phyloP scores from a whole-genome alignment of 495 filamentous ascomycete genomes.

The Talaromyces thailandensis region DNA sequence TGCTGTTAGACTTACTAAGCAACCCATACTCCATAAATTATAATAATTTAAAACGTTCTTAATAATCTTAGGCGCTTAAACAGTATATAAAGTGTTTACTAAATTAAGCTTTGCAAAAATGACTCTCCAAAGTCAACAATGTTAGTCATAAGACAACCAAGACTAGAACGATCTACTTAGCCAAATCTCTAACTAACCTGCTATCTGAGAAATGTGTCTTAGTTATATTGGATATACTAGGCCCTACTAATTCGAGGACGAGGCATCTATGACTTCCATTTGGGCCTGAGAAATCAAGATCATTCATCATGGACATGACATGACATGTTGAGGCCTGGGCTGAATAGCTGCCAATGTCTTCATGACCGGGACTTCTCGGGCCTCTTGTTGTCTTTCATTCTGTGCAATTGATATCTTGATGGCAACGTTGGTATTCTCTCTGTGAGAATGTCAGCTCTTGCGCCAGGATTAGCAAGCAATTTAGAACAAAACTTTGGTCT shows the following conservation, averaged over 20 bases:
- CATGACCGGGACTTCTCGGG: slow-evolving; percentile 18
- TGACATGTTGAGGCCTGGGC: slow-evolving; percentile 14
- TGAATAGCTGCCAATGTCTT: slow-evolving; percentile 15
- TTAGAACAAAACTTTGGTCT: slow-evolving; percentile 21
- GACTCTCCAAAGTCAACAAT: slow-evolving; percentile 38
- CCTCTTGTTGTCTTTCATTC: slow-evolving; percentile 9
- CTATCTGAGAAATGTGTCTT: slow-evolving; percentile 17
- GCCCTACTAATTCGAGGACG: slow-evolving; percentile 34
- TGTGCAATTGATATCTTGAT: slow-evolving; percentile 22
- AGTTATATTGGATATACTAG: slow-evolving; percentile 21
- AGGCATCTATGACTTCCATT: slow-evolving; percentile 37
- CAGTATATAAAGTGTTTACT: slow-evolving; percentile 26
- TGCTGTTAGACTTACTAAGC: slow-evolving; percentile 22
- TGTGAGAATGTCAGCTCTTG: slow-evolving; percentile 14
- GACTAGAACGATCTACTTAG: slow-evolving; percentile 26
- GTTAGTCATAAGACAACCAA: slow-evolving; percentile 17
- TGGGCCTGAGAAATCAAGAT: slow-evolving; percentile 27
- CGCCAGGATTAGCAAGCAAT: neutral
- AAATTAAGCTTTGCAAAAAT: slow-evolving; percentile 18
- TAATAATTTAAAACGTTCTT: slow-evolving; percentile 26
- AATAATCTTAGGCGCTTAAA: slow-evolving; percentile 35
- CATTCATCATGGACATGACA: slow-evolving; percentile 26
- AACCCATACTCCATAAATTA: slow-evolving; percentile 36
- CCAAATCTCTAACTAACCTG: slow-evolving; percentile 30
- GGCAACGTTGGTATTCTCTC: slow-evolving; percentile 19